Conservation (phyloP, 176 grass and related monocot genomes). For the Puccinellia tenuiflora region DNA sequence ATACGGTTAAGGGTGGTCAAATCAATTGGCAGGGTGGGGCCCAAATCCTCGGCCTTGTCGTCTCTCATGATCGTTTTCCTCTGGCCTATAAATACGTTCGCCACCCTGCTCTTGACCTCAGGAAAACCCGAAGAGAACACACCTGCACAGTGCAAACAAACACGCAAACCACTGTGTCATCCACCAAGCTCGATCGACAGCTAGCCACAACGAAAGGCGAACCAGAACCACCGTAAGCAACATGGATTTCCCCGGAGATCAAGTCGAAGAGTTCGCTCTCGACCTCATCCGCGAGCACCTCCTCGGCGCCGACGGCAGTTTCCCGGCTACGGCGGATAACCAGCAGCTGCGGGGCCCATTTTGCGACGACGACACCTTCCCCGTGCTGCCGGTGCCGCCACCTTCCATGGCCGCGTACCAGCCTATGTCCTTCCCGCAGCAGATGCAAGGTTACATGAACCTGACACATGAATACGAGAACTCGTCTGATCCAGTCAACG, state of each 20-base stretch:
- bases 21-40: background rate
- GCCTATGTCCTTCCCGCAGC: conserved; percentile 10
- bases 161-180: background rate
- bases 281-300: conserved; percentile 49
- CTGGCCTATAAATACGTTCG: conserved; percentile 17
- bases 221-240: background rate
- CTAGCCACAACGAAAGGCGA: background rate
- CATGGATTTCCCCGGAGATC: conserved; percentile 49
- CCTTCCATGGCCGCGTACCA: background rate
- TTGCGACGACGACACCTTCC: conserved; percentile 22
- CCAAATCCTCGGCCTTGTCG: background rate
- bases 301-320: conserved; percentile 9
- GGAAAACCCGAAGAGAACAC: background rate
- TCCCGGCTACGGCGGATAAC: background rate
- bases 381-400: background rate
- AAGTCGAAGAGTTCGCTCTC: conserved; percentile 27
- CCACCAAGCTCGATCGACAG: background rate
- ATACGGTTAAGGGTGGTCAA: background rate
- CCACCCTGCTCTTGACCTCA: conserved; percentile 4
- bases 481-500: background rate
- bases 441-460: conserved; percentile 10
- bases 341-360: background rate
- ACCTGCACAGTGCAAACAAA: conserved; percentile 6
- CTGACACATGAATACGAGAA: conserved; percentile 1
- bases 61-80: background rate